Evolutionary conservation across 1,139 yeast genomes (phyloP).

Genomic region (Candida smagusa): DNA sequence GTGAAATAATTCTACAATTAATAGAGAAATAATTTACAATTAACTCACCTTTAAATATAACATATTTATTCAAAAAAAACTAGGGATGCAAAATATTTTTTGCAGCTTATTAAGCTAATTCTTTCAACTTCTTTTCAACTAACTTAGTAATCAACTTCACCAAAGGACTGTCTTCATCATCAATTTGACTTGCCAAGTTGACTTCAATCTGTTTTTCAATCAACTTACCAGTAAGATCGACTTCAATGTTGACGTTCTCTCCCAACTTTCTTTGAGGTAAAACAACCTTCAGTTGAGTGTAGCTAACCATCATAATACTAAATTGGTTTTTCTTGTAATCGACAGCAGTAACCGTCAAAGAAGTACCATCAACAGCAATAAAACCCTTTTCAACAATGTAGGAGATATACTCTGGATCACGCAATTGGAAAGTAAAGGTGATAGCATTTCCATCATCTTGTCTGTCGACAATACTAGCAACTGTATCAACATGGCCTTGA

Average conservation of each 20-base stretch:
- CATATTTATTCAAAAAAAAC: no score
- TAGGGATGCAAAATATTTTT: background rate
- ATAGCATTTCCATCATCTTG: slow-evolving; percentile 75
- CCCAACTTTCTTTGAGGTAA: slow-evolving; percentile 64
- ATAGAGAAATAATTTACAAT: no score
- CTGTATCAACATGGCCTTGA: slow-evolving; percentile 95
- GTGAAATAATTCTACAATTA: no score
- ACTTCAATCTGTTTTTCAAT: slow-evolving; percentile 79
- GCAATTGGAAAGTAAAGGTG: slow-evolving; percentile 67
- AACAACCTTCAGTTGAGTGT: slow-evolving; percentile 81
- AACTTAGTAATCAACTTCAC: slow-evolving; percentile 44
- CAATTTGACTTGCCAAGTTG: slow-evolving; percentile 53
- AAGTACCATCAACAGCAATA: slow-evolving; percentile 87
- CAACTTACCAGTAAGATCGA: slow-evolving; percentile 88
- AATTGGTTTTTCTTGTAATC: slow-evolving; percentile 57
- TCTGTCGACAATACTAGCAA: slow-evolving; percentile 60
- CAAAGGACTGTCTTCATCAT: slow-evolving; percentile 37
- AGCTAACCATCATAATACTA: slow-evolving; percentile 86
- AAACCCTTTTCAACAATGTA: slow-evolving; percentile 94
- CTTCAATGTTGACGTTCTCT: slow-evolving; percentile 81
- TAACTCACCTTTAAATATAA: no score
- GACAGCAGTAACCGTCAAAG: slow-evolving; percentile 84
- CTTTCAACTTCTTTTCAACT: slow-evolving; percentile 48
- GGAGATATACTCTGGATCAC: slow-evolving; percentile 61
- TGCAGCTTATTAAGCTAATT: slow-evolving; percentile 1